phyloP scores from a whole-genome alignment of 1,284 basidiomycete species.

The Apiotrichum brassicae region DNA sequence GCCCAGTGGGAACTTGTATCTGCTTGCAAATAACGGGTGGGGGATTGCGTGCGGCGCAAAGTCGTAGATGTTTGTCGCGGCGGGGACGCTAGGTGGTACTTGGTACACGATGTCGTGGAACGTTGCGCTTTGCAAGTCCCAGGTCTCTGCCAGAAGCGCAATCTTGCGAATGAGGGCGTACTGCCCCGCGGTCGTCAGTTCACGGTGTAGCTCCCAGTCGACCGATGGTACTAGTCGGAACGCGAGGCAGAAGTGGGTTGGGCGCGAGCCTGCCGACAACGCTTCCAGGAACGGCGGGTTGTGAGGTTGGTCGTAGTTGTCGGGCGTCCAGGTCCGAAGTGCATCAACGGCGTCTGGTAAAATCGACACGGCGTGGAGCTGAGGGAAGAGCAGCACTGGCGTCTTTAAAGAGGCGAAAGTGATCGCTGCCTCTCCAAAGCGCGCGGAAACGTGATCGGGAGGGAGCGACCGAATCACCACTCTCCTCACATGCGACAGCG shows the following conservation, averaged over 20 bases:
- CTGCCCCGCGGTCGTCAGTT: constrained; percentile 16
- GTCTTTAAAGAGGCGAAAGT: neutral
- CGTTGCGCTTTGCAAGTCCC: constrained; percentile 6
- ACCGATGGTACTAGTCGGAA: constrained; percentile 21
- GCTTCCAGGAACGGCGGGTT: constrained; percentile 24
- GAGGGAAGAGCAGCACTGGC: constrained; percentile 13
- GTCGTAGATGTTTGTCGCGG: constrained; percentile 25
- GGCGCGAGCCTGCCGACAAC: constrained; percentile 10
- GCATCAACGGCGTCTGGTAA: constrained; percentile 21
- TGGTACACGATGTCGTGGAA: constrained; percentile 33
- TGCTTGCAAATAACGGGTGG: neutral
- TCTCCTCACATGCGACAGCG: neutral
- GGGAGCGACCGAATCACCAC: constrained; percentile 2
- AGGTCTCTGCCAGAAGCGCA: constrained; percentile 12
- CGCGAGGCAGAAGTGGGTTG: constrained; percentile 18
- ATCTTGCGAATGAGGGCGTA: constrained; percentile 24
- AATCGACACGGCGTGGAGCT: constrained; percentile 16
- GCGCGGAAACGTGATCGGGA: neutral
- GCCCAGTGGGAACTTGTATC: constrained; percentile 12
- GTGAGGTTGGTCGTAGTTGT: constrained; percentile 14
- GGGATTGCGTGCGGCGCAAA: constrained; percentile 27
- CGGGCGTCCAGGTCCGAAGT: constrained; percentile 24
- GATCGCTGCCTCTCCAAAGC: neutral
- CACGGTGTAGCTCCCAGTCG: constrained; percentile 27
- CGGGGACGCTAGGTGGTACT: constrained; percentile 22